Conservation (phyloP, 176 grass and related monocot species). For the Typha latifolia region DNA sequence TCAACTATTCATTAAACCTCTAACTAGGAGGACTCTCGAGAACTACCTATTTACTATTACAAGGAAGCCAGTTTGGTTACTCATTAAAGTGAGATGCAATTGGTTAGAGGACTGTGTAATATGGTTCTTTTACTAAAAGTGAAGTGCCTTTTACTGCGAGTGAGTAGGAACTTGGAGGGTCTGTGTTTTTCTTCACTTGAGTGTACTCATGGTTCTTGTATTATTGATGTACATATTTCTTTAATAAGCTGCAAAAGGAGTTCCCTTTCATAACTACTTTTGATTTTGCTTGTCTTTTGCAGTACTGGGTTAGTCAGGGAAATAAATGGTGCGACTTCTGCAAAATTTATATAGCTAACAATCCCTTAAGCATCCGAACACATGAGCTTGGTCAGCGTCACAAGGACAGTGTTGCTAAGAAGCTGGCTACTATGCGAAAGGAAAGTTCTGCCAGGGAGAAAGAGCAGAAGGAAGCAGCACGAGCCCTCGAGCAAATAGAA, state of each 20-base stretch:
- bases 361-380: constrained; percentile 72
- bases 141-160: no score
- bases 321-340: constrained; percentile 98
- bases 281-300: constrained; percentile 25
- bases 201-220: not conserved
- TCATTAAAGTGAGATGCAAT: no score
- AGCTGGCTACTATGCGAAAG: constrained; percentile 71
- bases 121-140: no score
- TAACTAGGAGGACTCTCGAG: no score
- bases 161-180: no score
- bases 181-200: no score
- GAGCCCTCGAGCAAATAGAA: constrained; percentile 84
- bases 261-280: not conserved
- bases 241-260: not conserved
- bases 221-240: constrained; percentile 1
- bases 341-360: constrained; percentile 83
- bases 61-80: no score
- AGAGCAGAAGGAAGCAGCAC: constrained; percentile 61
- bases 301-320: constrained; percentile 99
- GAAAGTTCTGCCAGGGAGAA: constrained; percentile 72
- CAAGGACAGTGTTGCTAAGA: constrained; percentile 83
- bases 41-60: no score
- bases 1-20: no score
- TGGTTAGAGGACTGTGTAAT: no score
- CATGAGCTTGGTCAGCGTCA: constrained; percentile 95